These are phyloP conservation scores for Cylindrotheca closterium DNA, from an alignment of 108 stramenopile species.

Conservation along the genomic window DNA sequence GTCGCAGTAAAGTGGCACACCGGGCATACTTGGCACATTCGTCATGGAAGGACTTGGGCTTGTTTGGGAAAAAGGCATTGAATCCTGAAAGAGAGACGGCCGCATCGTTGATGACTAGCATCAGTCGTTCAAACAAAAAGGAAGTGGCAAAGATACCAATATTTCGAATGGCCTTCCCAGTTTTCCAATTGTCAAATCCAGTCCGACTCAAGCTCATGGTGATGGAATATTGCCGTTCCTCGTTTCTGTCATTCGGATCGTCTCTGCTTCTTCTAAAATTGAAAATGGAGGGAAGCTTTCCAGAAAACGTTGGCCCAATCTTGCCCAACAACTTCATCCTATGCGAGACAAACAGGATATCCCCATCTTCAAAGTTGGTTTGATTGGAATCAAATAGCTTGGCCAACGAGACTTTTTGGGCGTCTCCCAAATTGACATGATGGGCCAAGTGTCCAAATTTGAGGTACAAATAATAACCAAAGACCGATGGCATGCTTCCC, in stretches of 20 bases:
- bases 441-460: conserved; percentile 76
- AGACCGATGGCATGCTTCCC: conserved; percentile 69
- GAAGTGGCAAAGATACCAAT: conserved; percentile 46
- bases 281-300: conserved; percentile 1
- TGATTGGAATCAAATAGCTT: conserved; percentile 62
- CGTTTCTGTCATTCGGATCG: background rate
- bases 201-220: conserved; percentile 58
- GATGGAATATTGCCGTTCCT: conserved; percentile 18
- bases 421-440: conserved; percentile 65
- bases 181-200: conserved; percentile 63
- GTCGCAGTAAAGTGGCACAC: conserved; percentile 46
- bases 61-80: conserved; percentile 80
- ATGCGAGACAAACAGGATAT: conserved; percentile 80
- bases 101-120: conserved; percentile 68
- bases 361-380: conserved; percentile 78
- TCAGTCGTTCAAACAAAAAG: conserved; percentile 65
- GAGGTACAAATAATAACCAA: conserved; percentile 78
- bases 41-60: conserved; percentile 67
- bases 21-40: conserved; percentile 67
- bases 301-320: conserved; percentile 64
- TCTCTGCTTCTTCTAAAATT: conserved; percentile 3
- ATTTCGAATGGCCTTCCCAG: conserved; percentile 45
- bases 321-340: conserved; percentile 72
- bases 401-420: conserved; percentile 39
- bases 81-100: conserved; percentile 61